Evolutionary conservation across 495 filamentous ascomycete species (phyloP).

Genomic region (Lasiosphaeria miniovina): DNA sequence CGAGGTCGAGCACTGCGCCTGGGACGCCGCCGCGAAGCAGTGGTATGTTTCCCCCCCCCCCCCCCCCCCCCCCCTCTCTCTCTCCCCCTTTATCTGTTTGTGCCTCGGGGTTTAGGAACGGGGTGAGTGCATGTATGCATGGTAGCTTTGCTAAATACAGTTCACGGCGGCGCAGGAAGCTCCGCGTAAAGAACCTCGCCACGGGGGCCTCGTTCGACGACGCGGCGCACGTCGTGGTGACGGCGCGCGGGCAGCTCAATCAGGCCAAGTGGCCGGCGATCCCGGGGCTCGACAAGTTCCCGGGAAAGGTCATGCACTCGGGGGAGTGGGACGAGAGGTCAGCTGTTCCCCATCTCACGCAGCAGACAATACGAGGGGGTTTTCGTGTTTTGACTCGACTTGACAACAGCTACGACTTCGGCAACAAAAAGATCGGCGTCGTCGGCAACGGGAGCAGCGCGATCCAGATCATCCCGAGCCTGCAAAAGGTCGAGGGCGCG

Average conservation of each 20-base stretch:
- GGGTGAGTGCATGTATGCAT: conserved; percentile 15
- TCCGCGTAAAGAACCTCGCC: conserved; percentile 29
- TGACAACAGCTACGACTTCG: conserved; percentile 42
- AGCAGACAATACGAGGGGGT: background rate
- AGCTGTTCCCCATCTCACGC: background rate
- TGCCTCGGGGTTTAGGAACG: no score
- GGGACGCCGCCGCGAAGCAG: conserved; percentile 54
- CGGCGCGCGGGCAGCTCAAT: conserved; percentile 65
- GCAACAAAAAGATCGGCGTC: conserved; percentile 50
- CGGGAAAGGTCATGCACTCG: conserved; percentile 58
- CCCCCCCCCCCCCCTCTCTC: no score
- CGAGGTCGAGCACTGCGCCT: conserved; percentile 40
- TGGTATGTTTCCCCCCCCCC: conserved; percentile 39
- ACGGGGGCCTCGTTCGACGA: conserved; percentile 37
- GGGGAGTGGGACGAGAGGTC: conserved; percentile 46
- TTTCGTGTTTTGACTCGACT: background rate
- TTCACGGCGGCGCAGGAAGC: conserved; percentile 16
- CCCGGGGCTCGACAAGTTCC: conserved; percentile 50
- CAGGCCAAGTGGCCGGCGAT: conserved; percentile 57
- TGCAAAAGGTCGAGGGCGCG: conserved; percentile 54
- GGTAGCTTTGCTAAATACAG: background rate
- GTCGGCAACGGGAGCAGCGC: conserved; percentile 63
- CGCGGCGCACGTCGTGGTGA: conserved; percentile 56
- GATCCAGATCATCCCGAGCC: conserved; percentile 66
- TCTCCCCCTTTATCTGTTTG: background rate